Evolutionary conservation across 192 early-diverging fungal genomes (phyloP), one percentile per base, ranked within the genome.

Genomic region (Diversispora eburnea): DNA sequence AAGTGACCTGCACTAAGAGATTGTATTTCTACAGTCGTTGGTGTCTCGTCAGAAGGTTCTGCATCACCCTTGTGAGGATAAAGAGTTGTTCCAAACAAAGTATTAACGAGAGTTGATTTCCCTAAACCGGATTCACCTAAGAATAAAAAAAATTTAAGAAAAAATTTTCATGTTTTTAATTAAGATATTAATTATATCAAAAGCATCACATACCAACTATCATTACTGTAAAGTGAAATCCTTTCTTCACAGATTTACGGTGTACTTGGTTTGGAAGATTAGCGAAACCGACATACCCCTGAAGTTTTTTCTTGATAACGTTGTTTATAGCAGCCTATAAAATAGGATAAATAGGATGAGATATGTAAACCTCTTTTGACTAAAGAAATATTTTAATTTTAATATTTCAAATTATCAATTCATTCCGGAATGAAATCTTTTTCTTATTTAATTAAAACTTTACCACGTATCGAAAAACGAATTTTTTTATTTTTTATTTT

Each of bases 101-200:
- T 99, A 87, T 99, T 99, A 82, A 98, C 92, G 33, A 99, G 84
- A 15, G 97, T 99, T 17, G 93, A 94, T 87, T 99, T 99, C 68
- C 97, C 97, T 33, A 98, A 85, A 41, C 97, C 97, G 52, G 95
- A 92, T 77, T 95, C 93, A 56, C 96, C 92, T 93, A 76, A 41
- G 48, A 51, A 56, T 73, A 77, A 68, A 70, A 72, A 39, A 47
- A 22, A 10, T 19, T 46, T 13, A 15, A 3, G 17, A 1, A 17
- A 54, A 41, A 55, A 43, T 54, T 10, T 59, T 57, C 12, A 10
- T 39, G n/a, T n/a, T 20, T 20, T 25, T 72, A 39, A 51, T 8
- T 0, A 43, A 46, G 4, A 57, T n/a, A 69, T 20, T 22, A 22
- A 68, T 49, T 39, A 13, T 49, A 74, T 13, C 25, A 46, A 19